These are phyloP conservation scores for Tremella yokohamensis DNA, from an alignment of 768 basidiomycete species.

Conservation along the genomic window DNA sequence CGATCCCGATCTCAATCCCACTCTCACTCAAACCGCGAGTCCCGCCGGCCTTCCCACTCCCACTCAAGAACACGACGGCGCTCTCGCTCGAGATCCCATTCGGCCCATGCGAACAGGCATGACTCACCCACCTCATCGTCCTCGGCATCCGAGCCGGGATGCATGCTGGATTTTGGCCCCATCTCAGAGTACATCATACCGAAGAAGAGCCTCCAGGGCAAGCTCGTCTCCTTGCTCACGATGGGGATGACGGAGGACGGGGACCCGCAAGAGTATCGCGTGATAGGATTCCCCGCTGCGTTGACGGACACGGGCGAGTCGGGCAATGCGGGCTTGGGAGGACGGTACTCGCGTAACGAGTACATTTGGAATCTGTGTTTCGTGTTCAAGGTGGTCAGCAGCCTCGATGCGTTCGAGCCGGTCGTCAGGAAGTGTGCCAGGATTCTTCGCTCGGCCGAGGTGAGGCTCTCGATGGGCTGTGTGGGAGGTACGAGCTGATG, in stretches of 20 bases:
- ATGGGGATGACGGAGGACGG: constrained; percentile 45
- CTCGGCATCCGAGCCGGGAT: constrained; percentile 21
- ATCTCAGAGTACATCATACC: constrained; percentile 95
- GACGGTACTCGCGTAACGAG: constrained; percentile 74
- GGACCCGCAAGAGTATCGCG: constrained; percentile 59
- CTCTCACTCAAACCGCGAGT: not conserved
- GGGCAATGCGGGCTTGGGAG: constrained; percentile 50
- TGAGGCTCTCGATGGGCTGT: constrained; percentile 54
- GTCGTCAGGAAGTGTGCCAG: constrained; percentile 91
- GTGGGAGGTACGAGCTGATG: no score
- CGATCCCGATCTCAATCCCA: constrained; percentile 8
- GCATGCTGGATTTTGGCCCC: constrained; percentile 81
- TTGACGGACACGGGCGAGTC: constrained; percentile 47
- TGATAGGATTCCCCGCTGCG: constrained; percentile 87
- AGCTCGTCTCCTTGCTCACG: constrained; percentile 81
- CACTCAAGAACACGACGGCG: constrained; percentile 16
- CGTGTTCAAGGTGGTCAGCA: constrained; percentile 86
- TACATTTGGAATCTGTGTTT: constrained; percentile 95
- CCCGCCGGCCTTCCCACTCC: constrained; percentile 16
- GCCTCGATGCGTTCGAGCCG: constrained; percentile 92
- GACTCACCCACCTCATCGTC: constrained; percentile 9
- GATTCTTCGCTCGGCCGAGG: constrained; percentile 84
- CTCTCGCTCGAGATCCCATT: constrained; percentile 6
- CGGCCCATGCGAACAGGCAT: constrained; percentile 4
- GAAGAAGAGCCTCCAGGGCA: constrained; percentile 73